These are phyloP conservation scores for Aspergillus leporis DNA, from an alignment of 495 filamentous ascomycete species.

Conservation along the genomic window DNA sequence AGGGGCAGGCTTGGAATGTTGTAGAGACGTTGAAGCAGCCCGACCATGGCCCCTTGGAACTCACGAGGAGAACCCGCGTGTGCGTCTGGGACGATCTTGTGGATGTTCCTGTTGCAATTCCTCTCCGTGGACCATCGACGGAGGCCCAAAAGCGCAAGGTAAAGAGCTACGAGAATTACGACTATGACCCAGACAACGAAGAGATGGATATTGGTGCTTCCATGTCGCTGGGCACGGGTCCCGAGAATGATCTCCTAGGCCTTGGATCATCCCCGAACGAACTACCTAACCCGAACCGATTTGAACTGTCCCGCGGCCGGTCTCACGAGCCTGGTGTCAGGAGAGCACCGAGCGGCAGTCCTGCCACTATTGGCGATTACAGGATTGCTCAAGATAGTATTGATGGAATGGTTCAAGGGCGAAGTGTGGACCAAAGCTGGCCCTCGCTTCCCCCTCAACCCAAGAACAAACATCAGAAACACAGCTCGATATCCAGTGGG, in stretches of 20 bases:
- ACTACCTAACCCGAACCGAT: slow-evolving; percentile 79
- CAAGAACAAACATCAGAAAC: slow-evolving; percentile 41
- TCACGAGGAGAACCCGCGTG: slow-evolving; percentile 85
- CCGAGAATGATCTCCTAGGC: slow-evolving; percentile 72
- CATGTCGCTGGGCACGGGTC: slow-evolving; percentile 56
- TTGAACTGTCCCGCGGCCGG: slow-evolving; percentile 69
- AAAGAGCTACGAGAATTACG: slow-evolving; percentile 32
- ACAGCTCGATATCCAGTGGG: slow-evolving; percentile 41
- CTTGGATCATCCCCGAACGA: slow-evolving; percentile 63
- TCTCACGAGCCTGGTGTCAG: slow-evolving; percentile 44
- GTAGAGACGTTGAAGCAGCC: slow-evolving; percentile 91
- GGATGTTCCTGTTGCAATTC: slow-evolving; percentile 90
- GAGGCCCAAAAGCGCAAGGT: slow-evolving; percentile 68
- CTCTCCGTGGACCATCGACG: slow-evolving; percentile 74
- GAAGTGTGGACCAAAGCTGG: slow-evolving; percentile 43
- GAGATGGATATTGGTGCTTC: slow-evolving; percentile 90
- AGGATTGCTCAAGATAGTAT: slow-evolving; percentile 31
- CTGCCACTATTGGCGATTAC: slow-evolving; percentile 36
- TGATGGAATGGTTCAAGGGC: slow-evolving; percentile 28
- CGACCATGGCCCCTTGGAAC: slow-evolving; percentile 90
- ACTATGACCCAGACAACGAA: slow-evolving; percentile 57
- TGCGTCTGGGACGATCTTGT: slow-evolving; percentile 98
- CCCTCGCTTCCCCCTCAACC: slow-evolving; percentile 36
- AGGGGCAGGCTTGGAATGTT: slow-evolving; percentile 98
- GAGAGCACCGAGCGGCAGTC: slow-evolving; percentile 37